These are phyloP conservation scores for Pestalotiopsis sp. DNA, from an alignment of 2,329 filamentous ascomycete species.

Conservation along the genomic window DNA sequence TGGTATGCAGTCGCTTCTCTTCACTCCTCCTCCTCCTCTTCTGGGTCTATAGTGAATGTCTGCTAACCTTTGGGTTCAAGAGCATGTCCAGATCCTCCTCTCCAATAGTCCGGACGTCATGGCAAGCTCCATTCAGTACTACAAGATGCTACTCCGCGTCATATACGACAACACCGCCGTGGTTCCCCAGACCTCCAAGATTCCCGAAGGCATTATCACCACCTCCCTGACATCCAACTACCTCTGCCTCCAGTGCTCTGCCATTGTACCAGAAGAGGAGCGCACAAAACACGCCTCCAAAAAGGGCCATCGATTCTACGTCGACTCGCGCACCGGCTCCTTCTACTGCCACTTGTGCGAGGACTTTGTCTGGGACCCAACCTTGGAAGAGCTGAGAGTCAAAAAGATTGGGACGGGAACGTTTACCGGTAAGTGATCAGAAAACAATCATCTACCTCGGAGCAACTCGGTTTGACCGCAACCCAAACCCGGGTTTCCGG, in stretches of 20 bases:
- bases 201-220: constrained; percentile 55
- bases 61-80: constrained; percentile 40
- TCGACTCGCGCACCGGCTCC: constrained; percentile 75
- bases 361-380: constrained; percentile 82
- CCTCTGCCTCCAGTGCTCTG: constrained; percentile 73
- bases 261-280: constrained; percentile 67
- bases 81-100: constrained; percentile 72
- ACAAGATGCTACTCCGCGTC: constrained; percentile 70
- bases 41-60: neutral
- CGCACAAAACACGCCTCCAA: constrained; percentile 67
- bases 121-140: constrained; percentile 71
- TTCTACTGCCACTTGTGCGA: constrained; percentile 82
- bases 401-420: constrained; percentile 70
- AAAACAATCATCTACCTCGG: neutral
- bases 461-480: neutral
- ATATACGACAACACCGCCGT: constrained; percentile 70
- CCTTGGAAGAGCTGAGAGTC: constrained; percentile 73
- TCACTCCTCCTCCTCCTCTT: neutral
- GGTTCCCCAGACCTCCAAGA: constrained; percentile 67
- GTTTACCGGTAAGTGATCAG: constrained; percentile 56
- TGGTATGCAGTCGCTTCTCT: constrained; percentile 49
- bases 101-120: constrained; percentile 63
- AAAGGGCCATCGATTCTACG: constrained; percentile 75
- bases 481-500: too few relatives aligned
- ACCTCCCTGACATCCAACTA: constrained; percentile 70